Evolutionary conservation across 2,329 filamentous ascomycete genomes (phyloP).

Genomic region (Hirsutella rhossiliensis): DNA sequence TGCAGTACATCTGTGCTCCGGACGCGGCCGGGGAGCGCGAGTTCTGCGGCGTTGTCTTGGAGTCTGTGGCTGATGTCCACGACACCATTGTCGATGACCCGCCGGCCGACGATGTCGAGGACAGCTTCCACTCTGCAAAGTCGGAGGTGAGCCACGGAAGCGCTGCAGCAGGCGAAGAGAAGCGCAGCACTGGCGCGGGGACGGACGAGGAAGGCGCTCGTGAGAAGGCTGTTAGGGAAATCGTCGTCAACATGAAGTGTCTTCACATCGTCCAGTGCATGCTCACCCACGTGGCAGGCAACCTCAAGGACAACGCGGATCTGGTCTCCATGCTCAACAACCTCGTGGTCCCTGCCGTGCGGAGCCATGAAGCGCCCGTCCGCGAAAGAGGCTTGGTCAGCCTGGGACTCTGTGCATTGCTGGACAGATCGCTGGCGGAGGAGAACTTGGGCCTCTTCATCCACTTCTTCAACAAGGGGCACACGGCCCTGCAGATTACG

Average conservation of each 20-base stretch:
- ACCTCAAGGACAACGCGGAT: slow-evolving; percentile 78
- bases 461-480: slow-evolving; percentile 90
- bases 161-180: slow-evolving; percentile 33
- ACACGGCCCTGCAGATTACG: slow-evolving; percentile 79
- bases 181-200: slow-evolving; percentile 23
- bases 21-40: slow-evolving; percentile 65
- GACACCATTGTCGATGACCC: slow-evolving; percentile 74
- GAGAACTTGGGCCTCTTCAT: slow-evolving; percentile 90
- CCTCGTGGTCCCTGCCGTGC: slow-evolving; percentile 86
- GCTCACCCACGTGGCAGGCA: slow-evolving; percentile 82
- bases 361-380: slow-evolving; percentile 84
- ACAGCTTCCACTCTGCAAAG: slow-evolving; percentile 85
- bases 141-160: slow-evolving; percentile 67
- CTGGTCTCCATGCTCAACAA: slow-evolving; percentile 98
- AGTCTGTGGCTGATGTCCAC: slow-evolving; percentile 92
- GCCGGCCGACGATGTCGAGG: slow-evolving; percentile 42
- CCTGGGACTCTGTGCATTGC: slow-evolving; percentile 77
- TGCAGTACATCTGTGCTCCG: slow-evolving; percentile 71
- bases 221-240: slow-evolving; percentile 73
- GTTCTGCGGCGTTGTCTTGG: slow-evolving; percentile 75
- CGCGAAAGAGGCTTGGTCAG: slow-evolving; percentile 84
- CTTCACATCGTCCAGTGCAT: slow-evolving; percentile 96
- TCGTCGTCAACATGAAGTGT: slow-evolving; percentile 97
- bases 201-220: slow-evolving; percentile 53
- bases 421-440: slow-evolving; percentile 82